Conservation (phyloP, 495 filamentous ascomycete genomes). For the Xylaria bambusicola region DNA sequence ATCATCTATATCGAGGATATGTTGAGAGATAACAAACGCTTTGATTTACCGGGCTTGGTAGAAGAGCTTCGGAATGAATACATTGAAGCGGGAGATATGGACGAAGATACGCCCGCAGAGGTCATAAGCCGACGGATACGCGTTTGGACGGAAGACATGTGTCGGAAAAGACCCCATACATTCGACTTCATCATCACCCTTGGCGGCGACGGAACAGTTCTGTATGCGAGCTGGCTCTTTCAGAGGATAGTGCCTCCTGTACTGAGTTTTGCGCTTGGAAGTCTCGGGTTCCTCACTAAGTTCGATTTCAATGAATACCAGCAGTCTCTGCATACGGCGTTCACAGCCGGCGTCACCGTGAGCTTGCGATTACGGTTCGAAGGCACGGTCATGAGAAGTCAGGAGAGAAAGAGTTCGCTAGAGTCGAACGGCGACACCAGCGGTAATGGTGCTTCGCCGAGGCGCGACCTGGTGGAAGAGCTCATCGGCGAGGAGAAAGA, state of each 20-base stretch:
- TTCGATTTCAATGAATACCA: constrained; percentile 82
- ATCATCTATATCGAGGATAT: constrained; percentile 80
- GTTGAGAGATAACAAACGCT: constrained; percentile 66
- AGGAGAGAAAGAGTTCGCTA: constrained; percentile 38
- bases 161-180: constrained; percentile 71
- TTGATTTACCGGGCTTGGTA: constrained; percentile 68
- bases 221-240: constrained; percentile 96
- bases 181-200: constrained; percentile 95
- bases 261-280: constrained; percentile 86
- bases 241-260: constrained; percentile 96
- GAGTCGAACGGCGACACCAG: constrained; percentile 31
- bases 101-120: constrained; percentile 46
- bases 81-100: constrained; percentile 24
- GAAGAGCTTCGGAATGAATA: constrained; percentile 39
- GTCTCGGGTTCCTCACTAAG: constrained; percentile 92
- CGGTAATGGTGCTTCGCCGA: constrained; percentile 26
- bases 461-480: constrained; percentile 82
- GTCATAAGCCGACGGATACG: constrained; percentile 61
- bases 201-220: constrained; percentile 94
- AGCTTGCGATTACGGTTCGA: constrained; percentile 87
- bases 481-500: constrained; percentile 81
- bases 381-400: constrained; percentile 89
- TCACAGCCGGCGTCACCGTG: constrained; percentile 85
- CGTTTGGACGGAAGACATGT: constrained; percentile 83
- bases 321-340: constrained; percentile 68